phyloP scores from a whole-genome alignment of 352 stramenopile genomes.

The Phytophthora nicotianae region DNA sequence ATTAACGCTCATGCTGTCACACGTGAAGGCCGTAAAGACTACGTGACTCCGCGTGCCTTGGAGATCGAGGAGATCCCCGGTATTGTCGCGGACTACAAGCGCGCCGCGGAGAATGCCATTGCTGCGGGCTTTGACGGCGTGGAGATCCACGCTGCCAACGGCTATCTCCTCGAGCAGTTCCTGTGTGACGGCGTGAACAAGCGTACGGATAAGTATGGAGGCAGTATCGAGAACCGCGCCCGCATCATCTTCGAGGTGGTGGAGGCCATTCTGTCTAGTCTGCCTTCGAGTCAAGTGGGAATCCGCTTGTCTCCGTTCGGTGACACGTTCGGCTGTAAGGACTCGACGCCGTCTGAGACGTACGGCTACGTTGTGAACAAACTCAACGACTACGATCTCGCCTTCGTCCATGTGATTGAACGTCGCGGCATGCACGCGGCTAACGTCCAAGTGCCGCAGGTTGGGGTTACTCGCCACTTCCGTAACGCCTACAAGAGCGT shows the following conservation, averaged over 20 bases:
- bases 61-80: neutral
- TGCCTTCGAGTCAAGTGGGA: constrained; percentile 6
- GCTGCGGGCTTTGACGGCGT: neutral
- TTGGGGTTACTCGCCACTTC: constrained; percentile 47
- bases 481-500: constrained; percentile 46
- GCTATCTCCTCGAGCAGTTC: neutral
- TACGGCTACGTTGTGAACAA: constrained; percentile 10
- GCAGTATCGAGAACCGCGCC: constrained; percentile 2
- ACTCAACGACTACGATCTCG: constrained; percentile 9
- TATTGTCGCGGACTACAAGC: neutral
- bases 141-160: constrained; percentile 1
- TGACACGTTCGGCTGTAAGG: constrained; percentile 9
- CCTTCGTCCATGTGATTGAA: constrained; percentile 5
- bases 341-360: constrained; percentile 8
- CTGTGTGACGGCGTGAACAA: constrained; percentile 1
- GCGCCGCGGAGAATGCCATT: neutral
- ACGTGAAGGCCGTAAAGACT: neutral
- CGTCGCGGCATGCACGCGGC: constrained; percentile 32
- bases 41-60: neutral
- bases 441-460: constrained; percentile 28
- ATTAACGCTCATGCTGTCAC: neutral
- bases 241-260: constrained; percentile 13
- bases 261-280: constrained; percentile 1
- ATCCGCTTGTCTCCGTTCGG: constrained; percentile 6
- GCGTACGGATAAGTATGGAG: neutral